Conservation (phyloP, 768 basidiomycete species). For the Tylopilus sp. region DNA sequence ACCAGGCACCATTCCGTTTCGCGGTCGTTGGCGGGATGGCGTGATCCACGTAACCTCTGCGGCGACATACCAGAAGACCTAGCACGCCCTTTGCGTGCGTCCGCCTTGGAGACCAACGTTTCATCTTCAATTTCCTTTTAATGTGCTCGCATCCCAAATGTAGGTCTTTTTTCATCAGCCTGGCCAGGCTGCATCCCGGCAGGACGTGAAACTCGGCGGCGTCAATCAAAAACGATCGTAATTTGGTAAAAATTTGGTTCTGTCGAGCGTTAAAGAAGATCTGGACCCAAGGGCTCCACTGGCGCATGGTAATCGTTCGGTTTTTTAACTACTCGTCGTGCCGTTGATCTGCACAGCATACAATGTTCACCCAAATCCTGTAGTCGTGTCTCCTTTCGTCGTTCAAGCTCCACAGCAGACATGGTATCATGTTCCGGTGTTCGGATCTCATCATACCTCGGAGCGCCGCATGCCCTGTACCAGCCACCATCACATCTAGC, state of each 20-base stretch:
- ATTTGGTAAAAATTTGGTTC: constrained; percentile 24
- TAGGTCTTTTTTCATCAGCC: constrained; percentile 23
- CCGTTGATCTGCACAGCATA: neutral
- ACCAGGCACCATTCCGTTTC: constrained; percentile 5
- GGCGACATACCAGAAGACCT: constrained; percentile 18
- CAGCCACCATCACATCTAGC: constrained; percentile 25
- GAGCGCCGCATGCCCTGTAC: constrained; percentile 9
- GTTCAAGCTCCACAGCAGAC: constrained; percentile 2
- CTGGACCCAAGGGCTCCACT: constrained; percentile 27
- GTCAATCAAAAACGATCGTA: constrained; percentile 5
- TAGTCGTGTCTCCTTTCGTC: constrained; percentile 6
- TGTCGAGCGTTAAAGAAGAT: constrained; percentile 15
- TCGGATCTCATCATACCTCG: constrained; percentile 23
- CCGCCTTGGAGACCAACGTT: constrained; percentile 16
- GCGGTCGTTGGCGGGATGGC: constrained; percentile 12
- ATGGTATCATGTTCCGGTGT: constrained; percentile 16
- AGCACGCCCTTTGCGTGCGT: constrained; percentile 31
- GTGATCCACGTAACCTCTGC: constrained; percentile 9
- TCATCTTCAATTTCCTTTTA: constrained; percentile 10
- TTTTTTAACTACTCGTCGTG: constrained; percentile 8
- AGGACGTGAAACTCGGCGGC: constrained; percentile 12
- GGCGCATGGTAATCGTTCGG: constrained; percentile 24
- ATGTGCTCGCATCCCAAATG: constrained; percentile 14
- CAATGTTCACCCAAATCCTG: constrained; percentile 16
- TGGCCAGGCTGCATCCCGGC: constrained; percentile 12